Conservation (phyloP, 2,329 filamentous ascomycete species). For the Claviceps purpurea region DNA sequence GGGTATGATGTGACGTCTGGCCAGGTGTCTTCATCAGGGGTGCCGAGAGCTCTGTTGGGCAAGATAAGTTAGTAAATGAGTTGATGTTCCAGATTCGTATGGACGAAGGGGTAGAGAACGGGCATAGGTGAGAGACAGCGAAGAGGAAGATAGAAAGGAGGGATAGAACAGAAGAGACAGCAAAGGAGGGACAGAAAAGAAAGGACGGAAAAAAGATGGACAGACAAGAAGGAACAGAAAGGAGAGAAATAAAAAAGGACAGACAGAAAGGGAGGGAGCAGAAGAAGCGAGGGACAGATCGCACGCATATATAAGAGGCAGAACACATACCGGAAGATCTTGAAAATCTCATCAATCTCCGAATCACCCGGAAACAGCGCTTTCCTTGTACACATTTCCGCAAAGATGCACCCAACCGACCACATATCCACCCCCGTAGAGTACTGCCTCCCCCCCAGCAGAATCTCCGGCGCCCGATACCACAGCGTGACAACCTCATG, state of each 20-base stretch:
- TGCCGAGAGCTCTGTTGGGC: conserved; percentile 54
- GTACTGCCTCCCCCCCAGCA: conserved; percentile 82
- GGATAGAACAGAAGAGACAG: neutral
- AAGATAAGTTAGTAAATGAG: too few species aligned
- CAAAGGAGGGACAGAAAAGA: neutral
- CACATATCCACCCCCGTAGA: conserved; percentile 94
- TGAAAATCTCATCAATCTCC: conserved; percentile 36
- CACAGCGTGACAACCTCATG: conserved; percentile 92
- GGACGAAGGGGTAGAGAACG: too few species aligned
- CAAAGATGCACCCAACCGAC: conserved; percentile 89
- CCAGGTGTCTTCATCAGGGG: conserved; percentile 70
- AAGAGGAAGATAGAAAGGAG: neutral
- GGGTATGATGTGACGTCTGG: conserved; percentile 89
- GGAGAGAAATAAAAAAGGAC: neutral
- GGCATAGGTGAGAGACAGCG: too few species aligned
- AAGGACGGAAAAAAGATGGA: neutral
- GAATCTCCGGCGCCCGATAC: conserved; percentile 84
- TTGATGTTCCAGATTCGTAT: too few species aligned
- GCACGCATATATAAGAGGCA: neutral
- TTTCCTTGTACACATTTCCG: conserved; percentile 91
- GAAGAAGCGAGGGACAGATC: too few species aligned
- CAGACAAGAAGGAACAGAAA: neutral
- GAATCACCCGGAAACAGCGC: conserved; percentile 86
- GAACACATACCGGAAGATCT: conserved; percentile 54
- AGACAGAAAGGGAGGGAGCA: too few species aligned